Percentiles rank a stretch among this genome's conserved stretches.
These are phyloP conservation scores for Astragalus membranaceus DNA, from an alignment of 306 rosid species.

Conservation along the genomic window DNA sequence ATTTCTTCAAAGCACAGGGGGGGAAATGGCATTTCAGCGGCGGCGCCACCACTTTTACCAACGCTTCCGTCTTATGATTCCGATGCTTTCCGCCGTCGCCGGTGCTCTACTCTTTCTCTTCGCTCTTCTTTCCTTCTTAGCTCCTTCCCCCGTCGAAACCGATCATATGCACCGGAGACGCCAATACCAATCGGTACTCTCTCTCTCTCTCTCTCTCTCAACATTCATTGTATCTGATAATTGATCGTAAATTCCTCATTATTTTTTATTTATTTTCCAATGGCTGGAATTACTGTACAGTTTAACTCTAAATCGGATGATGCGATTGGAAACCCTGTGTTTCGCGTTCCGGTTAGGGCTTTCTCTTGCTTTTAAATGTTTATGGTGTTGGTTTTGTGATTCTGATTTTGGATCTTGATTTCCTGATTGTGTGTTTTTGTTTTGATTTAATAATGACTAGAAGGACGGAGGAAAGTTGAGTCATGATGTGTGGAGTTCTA, in stretches of 20 bases:
- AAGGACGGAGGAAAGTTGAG: conserved; percentile 44
- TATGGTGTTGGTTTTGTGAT: conserved; percentile 1
- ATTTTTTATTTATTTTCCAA: background rate
- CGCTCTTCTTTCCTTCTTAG: conserved; percentile 69
- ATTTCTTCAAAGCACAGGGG: background rate
- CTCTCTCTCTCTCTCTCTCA: background rate
- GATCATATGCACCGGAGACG: conserved; percentile 38
- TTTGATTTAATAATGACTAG: conserved; percentile 29
- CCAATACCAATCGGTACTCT: conserved; percentile 44
- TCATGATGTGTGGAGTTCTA: conserved; percentile 74
- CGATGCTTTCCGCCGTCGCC: conserved; percentile 56
- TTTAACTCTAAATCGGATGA: conserved; percentile 27
- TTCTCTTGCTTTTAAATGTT: background rate
- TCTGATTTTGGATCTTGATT: conserved; percentile 27
- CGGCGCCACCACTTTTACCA: conserved; percentile 75
- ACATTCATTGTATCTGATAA: background rate
- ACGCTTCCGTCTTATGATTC: conserved; percentile 53
- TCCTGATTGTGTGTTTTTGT: conserved; percentile 11
- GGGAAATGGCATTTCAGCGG: conserved; percentile 59
- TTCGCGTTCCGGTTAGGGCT: conserved; percentile 87
- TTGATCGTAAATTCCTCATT: background rate
- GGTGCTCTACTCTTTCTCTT: conserved; percentile 63
- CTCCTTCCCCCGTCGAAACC: conserved; percentile 67
- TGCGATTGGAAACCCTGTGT: conserved; percentile 31
- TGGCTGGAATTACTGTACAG: conserved; percentile 28